Percentiles rank a stretch among this genome's conserved stretches.
phyloP scores from a whole-genome alignment of 352 stramenopile genomes.

The Phytophthora europaea region DNA sequence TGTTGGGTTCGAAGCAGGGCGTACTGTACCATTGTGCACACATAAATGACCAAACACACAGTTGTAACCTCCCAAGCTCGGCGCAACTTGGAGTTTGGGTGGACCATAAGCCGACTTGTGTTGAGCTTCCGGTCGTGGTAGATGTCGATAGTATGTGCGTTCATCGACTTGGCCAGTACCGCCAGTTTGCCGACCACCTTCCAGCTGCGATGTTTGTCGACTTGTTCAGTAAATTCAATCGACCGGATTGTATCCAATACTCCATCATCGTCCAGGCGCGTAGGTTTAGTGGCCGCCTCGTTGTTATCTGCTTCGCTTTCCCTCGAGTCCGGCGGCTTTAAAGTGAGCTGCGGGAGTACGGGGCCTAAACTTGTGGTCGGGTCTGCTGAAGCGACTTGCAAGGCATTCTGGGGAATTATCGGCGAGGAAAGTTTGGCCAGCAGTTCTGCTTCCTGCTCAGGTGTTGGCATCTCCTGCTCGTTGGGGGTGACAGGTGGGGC shows the following conservation, averaged over 20 bases:
- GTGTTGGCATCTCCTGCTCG: background rate
- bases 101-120: slow-evolving; percentile 74
- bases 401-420: slow-evolving; percentile 5
- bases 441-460: slow-evolving; percentile 13
- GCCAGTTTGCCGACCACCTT: slow-evolving; percentile 44
- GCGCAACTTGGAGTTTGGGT: slow-evolving; percentile 82
- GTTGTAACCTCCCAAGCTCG: slow-evolving; percentile 78
- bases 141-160: slow-evolving; percentile 71
- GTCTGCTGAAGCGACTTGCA: slow-evolving; percentile 1
- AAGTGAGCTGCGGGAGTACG: slow-evolving; percentile 2
- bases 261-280: slow-evolving; percentile 6
- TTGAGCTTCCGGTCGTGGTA: slow-evolving; percentile 79
- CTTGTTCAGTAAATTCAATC: slow-evolving; percentile 12
- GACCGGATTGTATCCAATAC: slow-evolving; percentile 16
- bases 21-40: slow-evolving; percentile 73
- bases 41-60: slow-evolving; percentile 81
- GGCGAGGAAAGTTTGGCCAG: slow-evolving; percentile 26
- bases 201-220: slow-evolving; percentile 24
- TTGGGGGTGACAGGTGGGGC: background rate
- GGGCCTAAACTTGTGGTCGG: slow-evolving; percentile 7
- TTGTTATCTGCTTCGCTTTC: background rate
- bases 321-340: background rate
- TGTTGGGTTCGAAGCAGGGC: background rate
- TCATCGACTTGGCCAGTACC: slow-evolving; percentile 44
- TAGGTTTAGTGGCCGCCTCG: background rate